A percentile compares a stretch with the other conserved stretches of the same genome.
phyloP scores from a whole-genome alignment of 2,329 filamentous ascomycete genomes.

The Aspergillus fructus region DNA sequence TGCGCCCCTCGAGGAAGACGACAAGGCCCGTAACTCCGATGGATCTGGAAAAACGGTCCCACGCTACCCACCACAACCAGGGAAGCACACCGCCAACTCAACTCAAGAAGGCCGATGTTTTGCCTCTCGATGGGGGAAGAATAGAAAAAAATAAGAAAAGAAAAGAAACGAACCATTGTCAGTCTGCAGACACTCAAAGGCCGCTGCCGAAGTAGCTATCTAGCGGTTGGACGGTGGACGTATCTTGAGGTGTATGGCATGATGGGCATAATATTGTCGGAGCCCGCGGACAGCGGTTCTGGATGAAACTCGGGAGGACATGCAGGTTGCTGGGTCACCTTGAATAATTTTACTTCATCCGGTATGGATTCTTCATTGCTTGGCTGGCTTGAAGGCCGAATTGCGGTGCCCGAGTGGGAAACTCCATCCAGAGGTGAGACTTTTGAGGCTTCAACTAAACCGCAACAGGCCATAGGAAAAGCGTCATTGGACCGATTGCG shows the following conservation, averaged over 20 bases:
- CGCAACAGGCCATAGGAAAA: neutral
- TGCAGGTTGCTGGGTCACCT: neutral
- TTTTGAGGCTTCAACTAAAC: slow-evolving; percentile 1
- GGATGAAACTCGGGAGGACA: neutral
- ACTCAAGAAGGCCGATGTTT: neutral
- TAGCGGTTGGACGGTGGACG: too few relatives aligned
- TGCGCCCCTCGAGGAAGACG: neutral
- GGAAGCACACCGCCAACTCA: neutral
- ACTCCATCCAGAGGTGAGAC: slow-evolving; percentile 12
- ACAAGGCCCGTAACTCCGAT: neutral
- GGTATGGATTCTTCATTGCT: slow-evolving; percentile 6
- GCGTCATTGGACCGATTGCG: neutral
- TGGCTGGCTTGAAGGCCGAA: neutral
- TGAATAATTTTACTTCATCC: slow-evolving; percentile 7
- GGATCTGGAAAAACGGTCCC: neutral
- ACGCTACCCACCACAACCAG: neutral
- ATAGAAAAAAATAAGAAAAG: too few relatives aligned
- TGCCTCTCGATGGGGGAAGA: neutral
- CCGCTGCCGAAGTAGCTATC: neutral
- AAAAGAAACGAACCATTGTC: neutral
- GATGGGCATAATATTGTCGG: neutral
- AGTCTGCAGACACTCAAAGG: neutral
- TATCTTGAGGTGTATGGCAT: neutral
- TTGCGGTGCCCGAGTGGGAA: slow-evolving; percentile 13
- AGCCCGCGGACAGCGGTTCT: neutral